These are phyloP conservation scores for Sporothrix pallida DNA, from an alignment of 2,329 filamentous ascomycete species.

Conservation along the genomic window DNA sequence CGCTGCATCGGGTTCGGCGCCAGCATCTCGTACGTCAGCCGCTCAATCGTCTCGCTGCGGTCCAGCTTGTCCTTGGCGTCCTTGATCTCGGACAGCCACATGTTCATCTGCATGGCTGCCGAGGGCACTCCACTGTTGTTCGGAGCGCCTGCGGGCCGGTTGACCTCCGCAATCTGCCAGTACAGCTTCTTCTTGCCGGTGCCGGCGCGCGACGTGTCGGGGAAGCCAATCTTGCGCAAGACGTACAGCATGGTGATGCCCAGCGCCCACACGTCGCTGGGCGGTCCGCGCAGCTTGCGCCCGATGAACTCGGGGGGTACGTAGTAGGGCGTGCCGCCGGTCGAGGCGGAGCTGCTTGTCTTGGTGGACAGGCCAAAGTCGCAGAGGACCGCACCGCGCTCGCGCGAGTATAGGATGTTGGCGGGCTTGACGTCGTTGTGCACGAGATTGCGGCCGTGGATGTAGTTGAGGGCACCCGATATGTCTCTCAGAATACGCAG, in stretches of 20 bases:
- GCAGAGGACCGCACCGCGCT: slow-evolving; percentile 64
- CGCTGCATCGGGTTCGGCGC: slow-evolving; percentile 57
- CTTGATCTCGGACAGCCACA: slow-evolving; percentile 61
- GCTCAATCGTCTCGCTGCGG: slow-evolving; percentile 56
- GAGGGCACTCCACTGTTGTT: slow-evolving; percentile 36
- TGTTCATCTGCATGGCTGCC: slow-evolving; percentile 60
- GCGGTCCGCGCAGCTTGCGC: slow-evolving; percentile 57
- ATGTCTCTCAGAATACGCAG: slow-evolving; percentile 61
- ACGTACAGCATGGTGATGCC: slow-evolving; percentile 67
- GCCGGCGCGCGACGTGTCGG: slow-evolving; percentile 58
- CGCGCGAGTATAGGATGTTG: slow-evolving; percentile 65
- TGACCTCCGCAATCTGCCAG: slow-evolving; percentile 64
- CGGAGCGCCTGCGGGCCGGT: slow-evolving; percentile 42
- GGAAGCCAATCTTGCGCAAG: slow-evolving; percentile 60
- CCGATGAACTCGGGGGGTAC: slow-evolving; percentile 66
- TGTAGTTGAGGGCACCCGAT: slow-evolving; percentile 59
- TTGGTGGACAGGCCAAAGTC: slow-evolving; percentile 64
- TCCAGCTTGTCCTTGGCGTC: slow-evolving; percentile 56
- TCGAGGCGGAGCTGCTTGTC: slow-evolving; percentile 53
- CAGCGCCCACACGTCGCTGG: slow-evolving; percentile 65
- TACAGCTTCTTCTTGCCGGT: slow-evolving; percentile 58
- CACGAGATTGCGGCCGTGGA: slow-evolving; percentile 59
- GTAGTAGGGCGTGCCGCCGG: slow-evolving; percentile 66
- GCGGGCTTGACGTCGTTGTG: slow-evolving; percentile 69
- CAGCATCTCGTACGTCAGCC: slow-evolving; percentile 61